Percentiles rank a stretch among this genome's conserved stretches.
Conservation (phyloP, 805 yeast genomes). For the Barnettozyma californica region DNA sequence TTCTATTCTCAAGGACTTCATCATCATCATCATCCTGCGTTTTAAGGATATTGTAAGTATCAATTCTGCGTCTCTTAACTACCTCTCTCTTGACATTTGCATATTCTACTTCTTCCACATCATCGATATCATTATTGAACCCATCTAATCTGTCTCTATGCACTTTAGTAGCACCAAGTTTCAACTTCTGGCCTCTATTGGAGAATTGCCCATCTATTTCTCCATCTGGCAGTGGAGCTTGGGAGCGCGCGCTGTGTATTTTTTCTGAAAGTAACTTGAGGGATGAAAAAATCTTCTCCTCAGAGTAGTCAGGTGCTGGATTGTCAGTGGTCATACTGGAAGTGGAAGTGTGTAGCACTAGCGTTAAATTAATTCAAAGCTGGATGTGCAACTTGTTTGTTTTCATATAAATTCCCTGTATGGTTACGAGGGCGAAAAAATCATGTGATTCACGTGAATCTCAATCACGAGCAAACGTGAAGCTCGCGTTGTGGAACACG, state of each 20-base stretch:
- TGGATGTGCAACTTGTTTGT: background rate
- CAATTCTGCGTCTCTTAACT: conserved; percentile 26
- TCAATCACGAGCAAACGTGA: background rate
- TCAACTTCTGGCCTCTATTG: conserved; percentile 55
- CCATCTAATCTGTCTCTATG: conserved; percentile 39
- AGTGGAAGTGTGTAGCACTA: background rate
- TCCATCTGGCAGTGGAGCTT: conserved; percentile 10
- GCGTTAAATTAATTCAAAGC: background rate
- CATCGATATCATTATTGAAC: conserved; percentile 25
- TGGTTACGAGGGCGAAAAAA: background rate
- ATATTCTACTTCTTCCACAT: conserved; percentile 22
- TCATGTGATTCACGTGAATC: background rate
- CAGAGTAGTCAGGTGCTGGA: conserved; percentile 1
- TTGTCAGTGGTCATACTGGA: background rate
- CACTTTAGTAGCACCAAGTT: conserved; percentile 42
- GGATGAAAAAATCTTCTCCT: conserved; percentile 4
- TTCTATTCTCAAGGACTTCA: conserved; percentile 21
- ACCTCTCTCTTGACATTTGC: conserved; percentile 29
- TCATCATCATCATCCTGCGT: conserved; percentile 35
- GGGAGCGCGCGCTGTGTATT: conserved; percentile 8
- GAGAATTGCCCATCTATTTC: conserved; percentile 31
- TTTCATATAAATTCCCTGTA: background rate
- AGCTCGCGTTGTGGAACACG: background rate
- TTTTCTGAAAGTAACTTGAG: conserved; percentile 13
- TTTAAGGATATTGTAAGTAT: conserved; percentile 13